Conservation (phyloP, 2,329 filamentous ascomycete genomes). For the Penicillium thymicola region DNA sequence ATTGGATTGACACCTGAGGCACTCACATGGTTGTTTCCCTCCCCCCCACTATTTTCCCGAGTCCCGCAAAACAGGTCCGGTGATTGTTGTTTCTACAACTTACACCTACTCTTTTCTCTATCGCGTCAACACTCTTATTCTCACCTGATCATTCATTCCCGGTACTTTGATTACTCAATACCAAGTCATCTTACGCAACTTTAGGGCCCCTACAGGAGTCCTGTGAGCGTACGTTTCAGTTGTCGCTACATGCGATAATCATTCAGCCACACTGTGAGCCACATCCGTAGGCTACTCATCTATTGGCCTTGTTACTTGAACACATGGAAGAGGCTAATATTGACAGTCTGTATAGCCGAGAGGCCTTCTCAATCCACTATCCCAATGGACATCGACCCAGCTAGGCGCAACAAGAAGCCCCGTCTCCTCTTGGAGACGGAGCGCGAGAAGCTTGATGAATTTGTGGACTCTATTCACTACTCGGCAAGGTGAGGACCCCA, state of each 20-base stretch:
- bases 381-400: slow-evolving; percentile 65
- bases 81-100: slow-evolving; percentile 7
- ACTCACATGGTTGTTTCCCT: neutral
- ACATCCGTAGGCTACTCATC: neutral
- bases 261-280: neutral
- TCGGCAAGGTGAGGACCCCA: slow-evolving; percentile 68
- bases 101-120: neutral
- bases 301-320: neutral
- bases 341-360: neutral
- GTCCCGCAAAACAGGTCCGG: slow-evolving; percentile 23
- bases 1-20: slow-evolving; percentile 13
- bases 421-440: slow-evolving; percentile 77
- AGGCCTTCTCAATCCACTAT: slow-evolving; percentile 4
- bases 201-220: neutral
- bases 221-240: neutral
- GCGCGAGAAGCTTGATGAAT: slow-evolving; percentile 81
- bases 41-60: slow-evolving; percentile 16
- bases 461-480: slow-evolving; percentile 91
- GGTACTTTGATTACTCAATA: neutral
- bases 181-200: neutral
- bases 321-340: neutral
- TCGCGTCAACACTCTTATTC: neutral
- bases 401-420: slow-evolving; percentile 81
- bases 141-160: neutral
- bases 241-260: slow-evolving; percentile 1